Base-by-base conservation (phyloP, 2,329 filamentous ascomycete species). In the Fusarium nanum region DNA sequence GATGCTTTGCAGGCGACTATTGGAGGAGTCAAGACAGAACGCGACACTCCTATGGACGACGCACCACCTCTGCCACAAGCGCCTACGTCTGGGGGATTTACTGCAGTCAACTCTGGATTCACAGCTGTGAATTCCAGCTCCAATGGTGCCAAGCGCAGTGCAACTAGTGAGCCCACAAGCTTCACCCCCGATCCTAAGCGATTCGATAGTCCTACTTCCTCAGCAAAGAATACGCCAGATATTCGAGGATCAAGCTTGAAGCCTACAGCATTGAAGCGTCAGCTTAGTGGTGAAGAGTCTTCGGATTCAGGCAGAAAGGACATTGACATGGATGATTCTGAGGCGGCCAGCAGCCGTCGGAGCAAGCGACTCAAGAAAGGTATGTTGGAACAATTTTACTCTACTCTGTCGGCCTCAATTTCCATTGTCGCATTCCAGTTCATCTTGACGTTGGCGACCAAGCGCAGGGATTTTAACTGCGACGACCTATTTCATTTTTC, bases 311-410 rank as follows among this genome's bases (percentile, higher is more conserved):
- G 80, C 3, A 84, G 80, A 67, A 86, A 84, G 64, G 87, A 88
- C 22, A 78, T 76, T 12, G 81, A 82, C 6, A 85, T 83, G 34
- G 87, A 88, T 12, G 91, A 93, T 56, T 80, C 80, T 2, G 91
- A 93, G 52, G 84, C 83, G 71, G 88, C 63, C 18, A 66, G 88
- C 67, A 93, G 92, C 70, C 89, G 96, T 67, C 90, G 95, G 61
- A 98, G 94, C 80, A 99, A 99, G 83, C 90, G 96, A 45, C 85
- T 97, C 14, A 97, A 96, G 80, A 97, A 97, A 63, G 76, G 76
- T 72, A 71, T 50, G 75, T 63, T 27, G 40, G 45, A 25, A 27
- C 27, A 41, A 32, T 13, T 49, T 23, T 12, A 50, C 50, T 61
- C 10, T 27, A 27, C n/a, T 64, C 56, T 41, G 20, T 56, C 60